Evolutionary conservation across 768 basidiomycete genomes (phyloP).

Genomic region (Hypholoma fasciculare): DNA sequence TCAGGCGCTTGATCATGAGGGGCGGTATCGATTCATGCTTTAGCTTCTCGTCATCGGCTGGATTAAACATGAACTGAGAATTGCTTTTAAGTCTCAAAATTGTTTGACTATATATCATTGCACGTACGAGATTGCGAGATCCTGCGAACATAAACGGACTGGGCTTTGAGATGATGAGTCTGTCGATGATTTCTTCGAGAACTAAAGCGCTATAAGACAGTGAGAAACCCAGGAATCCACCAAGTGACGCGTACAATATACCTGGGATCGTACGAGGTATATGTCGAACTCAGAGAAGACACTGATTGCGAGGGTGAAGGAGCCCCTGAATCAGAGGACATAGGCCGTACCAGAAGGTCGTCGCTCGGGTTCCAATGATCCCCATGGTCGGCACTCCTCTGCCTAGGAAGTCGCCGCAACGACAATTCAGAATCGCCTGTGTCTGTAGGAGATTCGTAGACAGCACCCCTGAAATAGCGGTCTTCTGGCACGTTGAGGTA

Average conservation of each 20-base stretch:
- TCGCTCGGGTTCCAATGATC: constrained; percentile 17
- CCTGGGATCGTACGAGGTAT: constrained; percentile 1
- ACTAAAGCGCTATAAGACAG: not conserved
- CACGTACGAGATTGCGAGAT: constrained; percentile 20
- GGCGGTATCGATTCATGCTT: constrained; percentile 14
- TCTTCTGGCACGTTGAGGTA: not conserved
- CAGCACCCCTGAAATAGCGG: constrained; percentile 16
- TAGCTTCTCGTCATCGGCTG: constrained; percentile 12
- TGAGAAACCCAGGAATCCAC: not conserved
- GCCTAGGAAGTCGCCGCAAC: constrained; percentile 33
- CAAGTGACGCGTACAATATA: constrained; percentile 6
- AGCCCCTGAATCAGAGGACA: constrained; percentile 15
- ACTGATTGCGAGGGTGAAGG: constrained; percentile 20
- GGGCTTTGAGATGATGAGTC: constrained; percentile 15
- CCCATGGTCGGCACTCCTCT: constrained; percentile 25
- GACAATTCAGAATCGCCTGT: constrained; percentile 17
- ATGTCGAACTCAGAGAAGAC: constrained; percentile 15
- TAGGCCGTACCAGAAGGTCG: constrained; percentile 20
- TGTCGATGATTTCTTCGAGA: constrained; percentile 23
- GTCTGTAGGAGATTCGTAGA: constrained; percentile 23
- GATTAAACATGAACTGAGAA: constrained; percentile 31
- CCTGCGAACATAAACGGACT: constrained; percentile 20
- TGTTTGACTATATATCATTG: not conserved
- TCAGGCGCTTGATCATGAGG: constrained; percentile 42
- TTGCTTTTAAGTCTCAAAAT: not conserved